Evolutionary conservation across 2,329 filamentous ascomycete species (phyloP).

Genomic region (Dothideomycetes sp.): DNA sequence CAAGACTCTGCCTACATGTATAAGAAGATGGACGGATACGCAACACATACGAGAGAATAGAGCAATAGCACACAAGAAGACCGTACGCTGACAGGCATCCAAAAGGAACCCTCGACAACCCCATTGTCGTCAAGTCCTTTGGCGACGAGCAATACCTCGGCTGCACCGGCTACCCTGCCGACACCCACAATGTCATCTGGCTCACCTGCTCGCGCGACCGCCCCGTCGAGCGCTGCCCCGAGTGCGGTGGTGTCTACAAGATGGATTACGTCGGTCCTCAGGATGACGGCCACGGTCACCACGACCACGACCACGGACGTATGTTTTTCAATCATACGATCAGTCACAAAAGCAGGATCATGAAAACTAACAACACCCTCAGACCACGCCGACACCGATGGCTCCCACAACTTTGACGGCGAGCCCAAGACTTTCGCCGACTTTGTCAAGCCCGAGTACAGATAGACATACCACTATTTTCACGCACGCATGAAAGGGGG

Average conservation of each 20-base stretch:
- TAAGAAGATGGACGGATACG: too few relatives aligned
- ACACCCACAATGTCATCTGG: conserved; percentile 88
- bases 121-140: conserved; percentile 80
- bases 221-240: conserved; percentile 86
- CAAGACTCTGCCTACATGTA: too few relatives aligned
- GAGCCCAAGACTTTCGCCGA: conserved; percentile 96
- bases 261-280: conserved; percentile 88
- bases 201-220: conserved; percentile 79
- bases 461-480: conserved; percentile 44
- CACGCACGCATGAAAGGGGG: too few relatives aligned
- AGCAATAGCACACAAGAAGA: too few relatives aligned
- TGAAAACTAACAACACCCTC: too few relatives aligned
- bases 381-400: conserved; percentile 31
- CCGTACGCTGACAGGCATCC: too few relatives aligned
- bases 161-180: conserved; percentile 87
- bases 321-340: conserved; percentile 6
- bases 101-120: conserved; percentile 75
- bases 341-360: too few relatives aligned
- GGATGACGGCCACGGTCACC: conserved; percentile 55
- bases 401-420: conserved; percentile 45
- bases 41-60: too few relatives aligned
- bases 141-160: conserved; percentile 95
- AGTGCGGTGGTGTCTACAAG: conserved; percentile 95
- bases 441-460: conserved; percentile 91
- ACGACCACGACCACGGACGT: conserved; percentile 39